Base-by-base conservation (phyloP, 1,139 yeast genomes). In the Geotrichum aggregatum region DNA sequence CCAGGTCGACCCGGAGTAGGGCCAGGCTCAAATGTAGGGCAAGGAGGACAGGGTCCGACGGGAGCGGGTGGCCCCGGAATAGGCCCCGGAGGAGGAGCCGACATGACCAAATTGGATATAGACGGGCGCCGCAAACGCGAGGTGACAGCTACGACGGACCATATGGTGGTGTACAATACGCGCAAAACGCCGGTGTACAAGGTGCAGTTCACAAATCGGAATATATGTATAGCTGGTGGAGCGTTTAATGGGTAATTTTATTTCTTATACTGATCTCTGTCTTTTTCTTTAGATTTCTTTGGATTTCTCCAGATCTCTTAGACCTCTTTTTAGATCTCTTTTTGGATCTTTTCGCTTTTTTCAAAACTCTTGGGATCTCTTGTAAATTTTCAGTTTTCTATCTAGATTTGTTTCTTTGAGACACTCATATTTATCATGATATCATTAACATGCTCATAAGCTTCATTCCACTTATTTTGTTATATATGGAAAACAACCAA, bases 121-220 rank as follows among this genome's bases (percentile, higher is more conserved):
- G 85, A 73, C 39, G 73, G 73, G 35, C 66, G 68, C 41, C 75
- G 73, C 63, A 70, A 76, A 55, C 80, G 83, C 64, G 95, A 88
- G 58, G 78, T 87, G 30, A 77, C 83, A 22, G 92, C 96, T 10
- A 82, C 95, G 1, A 76, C 81, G 47, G 99, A 92, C 68, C 95
- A 92, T 63, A 80, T 92, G 83, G 89, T 96, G 2, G 95, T 94
- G 14, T 92, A 85, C 67, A 87, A 87, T 69, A 91, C 99, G 1
- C 92, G 89, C 70, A 84, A 84, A 70, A 88, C 98, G 0, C 96
- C 98, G 1, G 94, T 92, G 22, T 92, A 85, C 71, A 88, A 87
- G 63, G 96, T 94, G 31, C 89, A 85, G 63, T 92, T 91, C 67
- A 91, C 98, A 1, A 77, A 95, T 65, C 76, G 96, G 57, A 94